Base-by-base conservation (phyloP, 106 monocot genomes). In the Dioscorea dumetorum region DNA sequence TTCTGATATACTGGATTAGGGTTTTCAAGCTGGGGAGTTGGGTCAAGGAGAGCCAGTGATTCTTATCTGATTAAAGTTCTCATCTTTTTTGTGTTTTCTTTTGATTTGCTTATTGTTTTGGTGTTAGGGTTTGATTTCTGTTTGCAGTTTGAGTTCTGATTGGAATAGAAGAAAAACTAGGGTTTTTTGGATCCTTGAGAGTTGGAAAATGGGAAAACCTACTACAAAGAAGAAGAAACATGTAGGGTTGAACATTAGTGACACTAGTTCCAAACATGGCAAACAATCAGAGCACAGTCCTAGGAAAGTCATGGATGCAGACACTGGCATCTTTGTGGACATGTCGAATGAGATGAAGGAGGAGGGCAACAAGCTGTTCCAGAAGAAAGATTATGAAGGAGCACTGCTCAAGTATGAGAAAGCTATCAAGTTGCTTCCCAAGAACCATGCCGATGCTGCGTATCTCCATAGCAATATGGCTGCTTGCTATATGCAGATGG, bases 401-500 rank as follows among this genome's bases (percentile, higher is more conserved):
- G 95, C 95, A 9, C 48, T 89, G 51, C 68, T 88, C 58, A 88
- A 83, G 64, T 97, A 91, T 58, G 95, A 89, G 52, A 91, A 97
- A 57, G 85, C 95, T 12, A 78, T 91, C 67, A 89, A 91, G 64
- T 82, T 97, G 35, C 88, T 97, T 1, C 91, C 95, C 0, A 79
- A 80, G 64, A 82, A 56, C 31, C 89, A 97, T 49, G 22, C 74
- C 0, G 95, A 91, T 72, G 65, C 82, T 17, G 84, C 95, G 12
- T 81, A 75, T 48, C 73, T 91, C 22, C 83, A 74, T 35, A 86
- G 84, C 78, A 91, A 89, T 56, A 67, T 87, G 7, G 95, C 95
- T 17, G 73, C 91, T 48, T 97, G 95, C 56, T 97, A 84, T 66
- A 91, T 97, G 91, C 84, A 84, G 60, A 84, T 92, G 79, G 69